Evolutionary conservation across 257 asterid genomes (phyloP).

Genomic region (Przewalskia tangutica): DNA sequence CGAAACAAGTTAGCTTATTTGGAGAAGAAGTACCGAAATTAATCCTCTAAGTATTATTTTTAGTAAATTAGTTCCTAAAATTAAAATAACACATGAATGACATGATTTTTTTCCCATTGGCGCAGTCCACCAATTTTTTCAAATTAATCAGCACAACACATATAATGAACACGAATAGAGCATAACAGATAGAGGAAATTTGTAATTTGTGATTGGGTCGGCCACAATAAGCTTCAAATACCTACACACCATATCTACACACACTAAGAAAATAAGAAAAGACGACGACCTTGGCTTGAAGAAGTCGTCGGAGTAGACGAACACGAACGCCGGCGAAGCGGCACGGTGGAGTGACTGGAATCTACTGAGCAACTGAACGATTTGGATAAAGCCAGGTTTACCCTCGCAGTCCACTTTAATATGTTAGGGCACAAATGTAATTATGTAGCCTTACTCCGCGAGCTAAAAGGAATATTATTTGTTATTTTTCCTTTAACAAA

Average conservation of each 20-base stretch:
- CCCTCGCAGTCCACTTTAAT: not conserved
- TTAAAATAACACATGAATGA: not conserved
- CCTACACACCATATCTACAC: not conserved
- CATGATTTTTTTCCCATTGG: not conserved
- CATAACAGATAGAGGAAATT: too few species aligned
- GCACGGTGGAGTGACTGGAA: not conserved
- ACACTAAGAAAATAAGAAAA: not conserved
- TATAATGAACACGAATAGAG: not conserved
- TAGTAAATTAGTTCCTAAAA: not conserved
- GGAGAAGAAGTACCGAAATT: not conserved
- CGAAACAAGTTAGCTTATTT: not conserved
- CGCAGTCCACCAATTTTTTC: not conserved
- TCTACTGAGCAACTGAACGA: not conserved
- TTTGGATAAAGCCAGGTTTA: not conserved
- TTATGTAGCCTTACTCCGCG: not conserved
- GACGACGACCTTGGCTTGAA: not conserved
- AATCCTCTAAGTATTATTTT: not conserved
- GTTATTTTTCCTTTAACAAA: too few species aligned
- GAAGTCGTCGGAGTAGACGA: not conserved
- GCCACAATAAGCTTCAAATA: not conserved
- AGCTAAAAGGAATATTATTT: too few species aligned
- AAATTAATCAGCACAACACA: not conserved
- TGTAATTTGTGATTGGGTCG: too few species aligned
- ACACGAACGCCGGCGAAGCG: not conserved
- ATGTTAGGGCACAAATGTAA: not conserved